Percentiles rank a stretch among this genome's conserved stretches.
Conservation (phyloP, 768 basidiomycete species). For the Hemileccinum rubropunctum region DNA sequence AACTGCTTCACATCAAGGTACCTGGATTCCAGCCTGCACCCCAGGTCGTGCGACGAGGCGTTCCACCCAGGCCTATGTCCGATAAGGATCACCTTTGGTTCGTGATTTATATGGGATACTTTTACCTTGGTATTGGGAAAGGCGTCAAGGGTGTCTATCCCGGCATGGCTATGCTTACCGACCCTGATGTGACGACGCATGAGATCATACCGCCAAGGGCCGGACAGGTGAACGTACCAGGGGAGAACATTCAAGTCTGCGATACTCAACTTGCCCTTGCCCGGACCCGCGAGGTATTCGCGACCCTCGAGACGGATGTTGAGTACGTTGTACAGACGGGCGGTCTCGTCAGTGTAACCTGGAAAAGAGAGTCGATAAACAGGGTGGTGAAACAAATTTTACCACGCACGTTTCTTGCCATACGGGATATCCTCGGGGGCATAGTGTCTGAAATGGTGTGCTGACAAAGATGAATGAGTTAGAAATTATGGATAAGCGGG, state of each 20-base stretch:
- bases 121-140: constrained; percentile 63
- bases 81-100: background rate
- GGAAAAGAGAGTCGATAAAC: constrained; percentile 14
- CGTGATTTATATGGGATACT: background rate
- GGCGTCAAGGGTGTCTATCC: constrained; percentile 55
- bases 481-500: constrained; percentile 1
- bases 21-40: constrained; percentile 22
- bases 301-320: constrained; percentile 71
- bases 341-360: constrained; percentile 81
- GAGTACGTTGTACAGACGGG: constrained; percentile 79
- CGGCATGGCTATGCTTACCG: constrained; percentile 42
- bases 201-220: background rate
- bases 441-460: constrained; percentile 66
- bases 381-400: background rate
- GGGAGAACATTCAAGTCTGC: constrained; percentile 71
- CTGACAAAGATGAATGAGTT: constrained; percentile 27
- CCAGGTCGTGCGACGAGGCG: constrained; percentile 22
- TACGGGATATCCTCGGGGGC: constrained; percentile 70
- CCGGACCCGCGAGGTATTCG: constrained; percentile 80
- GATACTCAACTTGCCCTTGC: constrained; percentile 61
- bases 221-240: constrained; percentile 42
- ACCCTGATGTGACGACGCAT: constrained; percentile 47
- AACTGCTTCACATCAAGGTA: constrained; percentile 6
- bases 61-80: constrained; percentile 29
- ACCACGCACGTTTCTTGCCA: constrained; percentile 54